These are phyloP conservation scores for Leavenworthia alabamica DNA, from an alignment of 345 rosid species.

Conservation along the genomic window DNA sequence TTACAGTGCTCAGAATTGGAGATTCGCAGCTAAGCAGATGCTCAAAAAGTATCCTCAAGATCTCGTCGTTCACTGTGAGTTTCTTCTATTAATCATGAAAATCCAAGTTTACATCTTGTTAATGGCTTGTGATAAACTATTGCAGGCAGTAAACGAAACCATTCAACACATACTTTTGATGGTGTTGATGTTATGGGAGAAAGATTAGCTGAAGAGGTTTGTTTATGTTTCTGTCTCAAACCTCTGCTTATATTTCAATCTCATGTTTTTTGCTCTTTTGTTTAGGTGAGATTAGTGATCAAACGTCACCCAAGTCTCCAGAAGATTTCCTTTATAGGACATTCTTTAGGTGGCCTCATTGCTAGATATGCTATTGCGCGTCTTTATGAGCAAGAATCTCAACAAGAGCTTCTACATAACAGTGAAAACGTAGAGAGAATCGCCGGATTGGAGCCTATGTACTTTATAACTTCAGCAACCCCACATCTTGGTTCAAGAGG, in stretches of 20 bases:
- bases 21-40: conserved; percentile 69
- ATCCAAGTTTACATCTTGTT: conserved; percentile 13
- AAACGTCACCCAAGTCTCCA: conserved; percentile 41
- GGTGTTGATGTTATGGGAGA: conserved; percentile 92
- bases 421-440: conserved; percentile 42
- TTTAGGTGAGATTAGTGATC: conserved; percentile 65
- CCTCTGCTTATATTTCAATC: neutral
- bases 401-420: conserved; percentile 32
- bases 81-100: neutral
- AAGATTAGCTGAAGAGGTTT: conserved; percentile 80
- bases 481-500: conserved; percentile 91
- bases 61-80: conserved; percentile 66
- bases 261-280: conserved; percentile 1
- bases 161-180: conserved; percentile 51
- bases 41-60: conserved; percentile 51
- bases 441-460: conserved; percentile 73
- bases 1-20: conserved; percentile 66
- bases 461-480: conserved; percentile 73
- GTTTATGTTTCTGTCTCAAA: conserved; percentile 11
- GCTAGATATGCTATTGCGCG: conserved; percentile 80
- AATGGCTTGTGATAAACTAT: neutral
- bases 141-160: conserved; percentile 73
- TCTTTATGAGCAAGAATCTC: conserved; percentile 45
- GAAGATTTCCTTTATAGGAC: conserved; percentile 78
- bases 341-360: conserved; percentile 84